Percentiles rank a stretch among this genome's conserved stretches.
These are phyloP conservation scores for Crotalaria pallida DNA, from an alignment of 306 rosid species.

Conservation along the genomic window DNA sequence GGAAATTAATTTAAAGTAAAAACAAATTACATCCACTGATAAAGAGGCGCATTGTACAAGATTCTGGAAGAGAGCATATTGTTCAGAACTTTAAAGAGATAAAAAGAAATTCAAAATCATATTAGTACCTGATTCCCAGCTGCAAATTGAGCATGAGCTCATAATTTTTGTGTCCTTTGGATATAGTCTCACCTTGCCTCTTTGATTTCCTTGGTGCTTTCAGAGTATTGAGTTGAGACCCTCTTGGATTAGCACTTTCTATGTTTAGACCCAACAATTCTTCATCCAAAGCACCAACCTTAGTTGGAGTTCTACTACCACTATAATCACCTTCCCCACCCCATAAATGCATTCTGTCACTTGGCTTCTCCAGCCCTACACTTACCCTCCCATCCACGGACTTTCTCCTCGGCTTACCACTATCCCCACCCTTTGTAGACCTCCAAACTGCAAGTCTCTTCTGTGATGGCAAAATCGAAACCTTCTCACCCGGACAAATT, in stretches of 20 bases:
- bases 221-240: slow-evolving; percentile 20
- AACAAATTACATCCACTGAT: background rate
- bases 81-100: background rate
- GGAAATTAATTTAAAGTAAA: background rate
- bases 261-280: slow-evolving; percentile 19
- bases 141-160: slow-evolving; percentile 94
- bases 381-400: slow-evolving; percentile 74
- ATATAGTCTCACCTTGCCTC: slow-evolving; percentile 81
- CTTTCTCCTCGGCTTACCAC: slow-evolving; percentile 48
- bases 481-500: slow-evolving; percentile 64
- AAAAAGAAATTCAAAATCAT: background rate
- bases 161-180: slow-evolving; percentile 82
- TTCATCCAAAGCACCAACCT: slow-evolving; percentile 15
- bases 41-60: background rate
- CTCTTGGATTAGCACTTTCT: slow-evolving; percentile 22
- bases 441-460: slow-evolving; percentile 86
- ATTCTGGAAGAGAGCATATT: background rate
- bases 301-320: slow-evolving; percentile 20
- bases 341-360: slow-evolving; percentile 68
- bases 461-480: slow-evolving; percentile 73
- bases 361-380: slow-evolving; percentile 58
- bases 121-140: slow-evolving; percentile 69
- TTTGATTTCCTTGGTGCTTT: slow-evolving; percentile 45
- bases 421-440: slow-evolving; percentile 56
- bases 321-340: slow-evolving; percentile 28